Conservation (phyloP, 169 alveolate genomes). For the Cyclospora cayetanensis region DNA sequence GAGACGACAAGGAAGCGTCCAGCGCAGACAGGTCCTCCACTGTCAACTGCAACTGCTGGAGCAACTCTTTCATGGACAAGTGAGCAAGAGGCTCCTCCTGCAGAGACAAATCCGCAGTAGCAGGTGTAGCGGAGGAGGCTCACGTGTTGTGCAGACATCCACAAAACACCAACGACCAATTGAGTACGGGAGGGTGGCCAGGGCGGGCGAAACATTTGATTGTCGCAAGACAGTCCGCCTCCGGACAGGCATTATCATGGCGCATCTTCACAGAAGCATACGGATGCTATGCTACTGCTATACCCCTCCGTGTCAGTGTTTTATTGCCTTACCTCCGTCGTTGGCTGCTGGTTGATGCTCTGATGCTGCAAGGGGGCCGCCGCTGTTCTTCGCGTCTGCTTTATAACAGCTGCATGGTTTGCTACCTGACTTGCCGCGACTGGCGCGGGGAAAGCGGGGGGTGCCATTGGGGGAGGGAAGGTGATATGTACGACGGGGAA, state of each 20-base stretch:
- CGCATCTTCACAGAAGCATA: too few species aligned
- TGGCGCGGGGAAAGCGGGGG: constrained; percentile 56
- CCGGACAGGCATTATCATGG: not conserved
- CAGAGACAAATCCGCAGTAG: not conserved
- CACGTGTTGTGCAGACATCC: not conserved
- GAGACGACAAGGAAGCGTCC: constrained; percentile 49
- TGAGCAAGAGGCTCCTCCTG: constrained; percentile 64
- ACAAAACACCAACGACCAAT: not conserved
- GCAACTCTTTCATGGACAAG: constrained; percentile 41
- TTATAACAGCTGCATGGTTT: constrained; percentile 43
- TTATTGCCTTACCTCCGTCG: constrained; percentile 18
- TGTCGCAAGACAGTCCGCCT: not conserved
- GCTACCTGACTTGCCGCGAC: constrained; percentile 49
- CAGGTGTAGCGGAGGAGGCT: not conserved
- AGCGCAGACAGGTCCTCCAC: constrained; percentile 46
- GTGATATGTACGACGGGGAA: too few species aligned
- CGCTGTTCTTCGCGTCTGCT: constrained; percentile 46
- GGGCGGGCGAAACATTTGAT: not conserved
- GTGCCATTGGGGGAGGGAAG: too few species aligned
- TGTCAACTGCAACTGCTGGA: constrained; percentile 63
- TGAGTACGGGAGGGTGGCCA: not conserved
- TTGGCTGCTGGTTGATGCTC: constrained; percentile 11
- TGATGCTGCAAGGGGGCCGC: not conserved
- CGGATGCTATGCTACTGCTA: too few species aligned
- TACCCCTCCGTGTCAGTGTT: too few species aligned